Conservation (phyloP, 257 asterid species). For the Phtheirospermum japonicum region DNA sequence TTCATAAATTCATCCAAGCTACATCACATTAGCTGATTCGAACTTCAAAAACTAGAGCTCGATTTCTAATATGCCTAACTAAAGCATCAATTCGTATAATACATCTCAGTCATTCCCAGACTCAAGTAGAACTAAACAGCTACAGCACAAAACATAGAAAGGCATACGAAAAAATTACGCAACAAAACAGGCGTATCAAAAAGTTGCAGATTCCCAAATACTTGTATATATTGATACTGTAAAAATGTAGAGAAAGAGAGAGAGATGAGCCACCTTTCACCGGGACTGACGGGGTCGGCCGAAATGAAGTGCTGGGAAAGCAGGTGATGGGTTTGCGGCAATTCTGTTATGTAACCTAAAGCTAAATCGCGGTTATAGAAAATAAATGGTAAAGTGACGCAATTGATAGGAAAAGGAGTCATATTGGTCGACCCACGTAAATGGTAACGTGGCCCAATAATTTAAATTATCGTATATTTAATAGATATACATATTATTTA, state of each 20-base stretch:
- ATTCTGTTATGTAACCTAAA: too few relatives aligned
- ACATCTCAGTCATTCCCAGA: neutral
- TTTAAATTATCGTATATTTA: too few relatives aligned
- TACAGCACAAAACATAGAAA: neutral
- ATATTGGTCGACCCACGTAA: too few relatives aligned
- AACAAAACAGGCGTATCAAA: too few relatives aligned
- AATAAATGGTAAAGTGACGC: too few relatives aligned
- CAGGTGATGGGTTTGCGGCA: neutral
- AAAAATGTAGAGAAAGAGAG: constrained; percentile 1
- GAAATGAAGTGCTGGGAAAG: neutral
- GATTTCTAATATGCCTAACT: neutral
- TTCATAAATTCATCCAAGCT: neutral
- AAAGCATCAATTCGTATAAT: neutral
- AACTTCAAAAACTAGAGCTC: constrained; percentile 14
- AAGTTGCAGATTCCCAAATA: neutral
- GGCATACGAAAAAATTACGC: neutral
- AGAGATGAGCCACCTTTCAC: constrained; percentile 13
- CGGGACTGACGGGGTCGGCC: neutral
- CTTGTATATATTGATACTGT: too few relatives aligned
- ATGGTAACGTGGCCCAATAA: too few relatives aligned
- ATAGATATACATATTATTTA: too few relatives aligned
- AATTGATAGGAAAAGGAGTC: too few relatives aligned
- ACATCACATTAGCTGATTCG: neutral
- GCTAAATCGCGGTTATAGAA: too few relatives aligned
- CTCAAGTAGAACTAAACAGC: neutral